Conservation (phyloP, 2,329 filamentous ascomycete genomes). For the Didymella sp. region DNA sequence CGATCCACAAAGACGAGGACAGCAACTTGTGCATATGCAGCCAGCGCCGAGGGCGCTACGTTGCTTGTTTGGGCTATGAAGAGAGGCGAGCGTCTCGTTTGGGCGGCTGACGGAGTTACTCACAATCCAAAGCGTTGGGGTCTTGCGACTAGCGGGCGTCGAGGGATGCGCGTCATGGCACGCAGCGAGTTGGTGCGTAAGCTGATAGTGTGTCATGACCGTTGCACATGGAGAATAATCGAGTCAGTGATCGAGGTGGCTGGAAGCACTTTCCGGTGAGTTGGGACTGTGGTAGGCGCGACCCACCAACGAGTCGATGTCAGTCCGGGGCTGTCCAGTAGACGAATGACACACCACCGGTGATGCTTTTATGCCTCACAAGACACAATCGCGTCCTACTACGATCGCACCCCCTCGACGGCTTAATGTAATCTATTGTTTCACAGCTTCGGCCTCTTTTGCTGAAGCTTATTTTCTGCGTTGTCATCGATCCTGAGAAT, state of each 20-base stretch:
- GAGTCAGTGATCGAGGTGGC: slow-evolving; percentile 13
- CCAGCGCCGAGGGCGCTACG: slow-evolving; percentile 2
- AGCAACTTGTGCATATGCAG: slow-evolving; percentile 16
- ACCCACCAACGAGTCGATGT: neutral
- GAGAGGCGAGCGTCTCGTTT: slow-evolving; percentile 1
- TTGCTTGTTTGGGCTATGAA: slow-evolving; percentile 11
- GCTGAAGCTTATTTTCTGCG: slow-evolving; percentile 18
- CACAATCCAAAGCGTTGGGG: neutral
- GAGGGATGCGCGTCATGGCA: neutral
- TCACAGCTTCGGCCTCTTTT: slow-evolving; percentile 20
- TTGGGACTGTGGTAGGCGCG: neutral
- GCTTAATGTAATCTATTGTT: neutral
- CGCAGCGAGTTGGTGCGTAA: neutral
- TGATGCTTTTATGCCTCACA: neutral
- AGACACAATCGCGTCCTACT: neutral
- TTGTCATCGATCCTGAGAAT: slow-evolving; percentile 55
- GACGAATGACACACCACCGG: neutral
- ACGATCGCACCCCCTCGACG: neutral
- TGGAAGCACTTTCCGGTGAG: neutral
- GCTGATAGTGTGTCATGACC: neutral
- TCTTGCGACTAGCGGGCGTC: neutral
- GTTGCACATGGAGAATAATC: neutral
- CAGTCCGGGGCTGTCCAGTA: neutral
- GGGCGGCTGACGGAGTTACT: neutral
- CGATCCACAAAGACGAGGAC: slow-evolving; percentile 9